Evolutionary conservation across 2,329 filamentous ascomycete species (phyloP).

Genomic region (Didymellaceae sp.): DNA sequence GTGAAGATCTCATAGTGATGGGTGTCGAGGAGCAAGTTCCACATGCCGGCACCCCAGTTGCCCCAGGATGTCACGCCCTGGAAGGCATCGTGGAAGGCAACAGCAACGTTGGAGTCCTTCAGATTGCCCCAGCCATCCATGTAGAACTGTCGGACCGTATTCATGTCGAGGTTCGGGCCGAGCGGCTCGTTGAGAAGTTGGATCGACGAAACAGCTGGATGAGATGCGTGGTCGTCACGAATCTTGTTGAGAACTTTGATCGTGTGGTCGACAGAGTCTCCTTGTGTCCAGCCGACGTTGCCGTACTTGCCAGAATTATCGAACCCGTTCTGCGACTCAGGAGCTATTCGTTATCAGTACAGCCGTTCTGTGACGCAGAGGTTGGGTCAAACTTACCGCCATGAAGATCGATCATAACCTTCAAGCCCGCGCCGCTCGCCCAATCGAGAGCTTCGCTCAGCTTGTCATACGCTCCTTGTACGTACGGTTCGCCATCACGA

Average conservation of each 20-base stretch:
- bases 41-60: constrained; percentile 54
- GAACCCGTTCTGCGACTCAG: constrained; percentile 70
- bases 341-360: constrained; percentile 48
- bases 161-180: constrained; percentile 52
- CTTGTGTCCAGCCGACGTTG: constrained; percentile 53
- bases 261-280: constrained; percentile 51
- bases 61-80: constrained; percentile 53
- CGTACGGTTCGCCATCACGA: constrained; percentile 63
- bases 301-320: constrained; percentile 67
- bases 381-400: constrained; percentile 59
- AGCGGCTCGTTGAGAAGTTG: constrained; percentile 58
- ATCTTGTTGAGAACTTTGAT: constrained; percentile 55
- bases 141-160: constrained; percentile 55
- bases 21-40: constrained; percentile 54
- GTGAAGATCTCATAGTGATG: constrained; percentile 59
- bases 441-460: constrained; percentile 65
- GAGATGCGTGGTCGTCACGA: constrained; percentile 53
- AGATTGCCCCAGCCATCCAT: constrained; percentile 57
- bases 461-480: constrained; percentile 65
- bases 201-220: constrained; percentile 55
- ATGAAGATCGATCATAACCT: constrained; percentile 72
- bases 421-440: constrained; percentile 64
- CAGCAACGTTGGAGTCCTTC: constrained; percentile 49
- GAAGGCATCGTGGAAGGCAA: constrained; percentile 58
- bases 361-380: neutral